These are phyloP conservation scores for Trichophyton benhamiae DNA, from an alignment of 2,329 filamentous ascomycete species.

Conservation along the genomic window DNA sequence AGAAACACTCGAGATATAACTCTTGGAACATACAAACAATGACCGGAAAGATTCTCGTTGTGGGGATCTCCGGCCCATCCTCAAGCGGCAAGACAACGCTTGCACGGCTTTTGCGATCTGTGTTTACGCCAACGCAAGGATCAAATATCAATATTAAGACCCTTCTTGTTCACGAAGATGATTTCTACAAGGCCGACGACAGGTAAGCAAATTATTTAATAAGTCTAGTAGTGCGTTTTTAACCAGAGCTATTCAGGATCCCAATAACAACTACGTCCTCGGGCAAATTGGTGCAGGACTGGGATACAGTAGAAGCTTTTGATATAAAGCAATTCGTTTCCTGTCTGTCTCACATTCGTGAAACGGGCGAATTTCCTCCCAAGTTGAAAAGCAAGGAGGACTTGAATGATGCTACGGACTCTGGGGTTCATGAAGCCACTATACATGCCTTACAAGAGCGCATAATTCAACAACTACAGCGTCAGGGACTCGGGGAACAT, in stretches of 20 bases:
- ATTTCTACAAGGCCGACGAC: constrained; percentile 77
- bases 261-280: constrained; percentile 38
- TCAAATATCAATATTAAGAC: constrained; percentile 16
- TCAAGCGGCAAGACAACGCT: constrained; percentile 93
- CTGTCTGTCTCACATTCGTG: constrained; percentile 57
- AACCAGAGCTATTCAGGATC: constrained; percentile 22
- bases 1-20: not conserved
- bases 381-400: constrained; percentile 46
- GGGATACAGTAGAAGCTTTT: constrained; percentile 78
- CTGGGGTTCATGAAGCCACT: constrained; percentile 23
- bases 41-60: constrained; percentile 1
- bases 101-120: constrained; percentile 66
- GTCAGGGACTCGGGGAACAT: not conserved
- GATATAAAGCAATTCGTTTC: constrained; percentile 56
- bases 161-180: constrained; percentile 87
- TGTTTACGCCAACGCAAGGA: constrained; percentile 46
- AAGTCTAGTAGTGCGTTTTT: not conserved
- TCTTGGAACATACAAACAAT: not conserved
- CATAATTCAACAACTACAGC: constrained; percentile 17
- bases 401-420: constrained; percentile 41
- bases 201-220: constrained; percentile 37
- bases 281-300: constrained; percentile 57
- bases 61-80: constrained; percentile 80
- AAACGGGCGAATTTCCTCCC: constrained; percentile 45
- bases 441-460: constrained; percentile 15